A percentile compares a stretch with the other conserved stretches of the same genome.
Evolutionary conservation across 768 basidiomycete species (phyloP).

Genomic region (Mycena rosella): DNA sequence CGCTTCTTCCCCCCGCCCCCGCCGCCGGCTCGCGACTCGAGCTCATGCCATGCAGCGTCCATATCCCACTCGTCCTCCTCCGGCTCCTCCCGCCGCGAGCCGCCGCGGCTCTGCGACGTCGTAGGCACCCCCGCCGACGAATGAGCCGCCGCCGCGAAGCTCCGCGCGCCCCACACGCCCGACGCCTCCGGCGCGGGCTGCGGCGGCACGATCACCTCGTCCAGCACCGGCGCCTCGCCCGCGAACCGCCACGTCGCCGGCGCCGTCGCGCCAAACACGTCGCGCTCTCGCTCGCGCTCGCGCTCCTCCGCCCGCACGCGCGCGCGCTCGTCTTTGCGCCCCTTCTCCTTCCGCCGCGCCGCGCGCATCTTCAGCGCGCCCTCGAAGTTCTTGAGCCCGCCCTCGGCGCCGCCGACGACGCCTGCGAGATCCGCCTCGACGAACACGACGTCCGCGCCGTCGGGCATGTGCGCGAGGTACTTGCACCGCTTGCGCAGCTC

Average conservation of each 20-base stretch:
- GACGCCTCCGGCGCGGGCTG: slow-evolving; percentile 41
- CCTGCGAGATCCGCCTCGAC: slow-evolving; percentile 86
- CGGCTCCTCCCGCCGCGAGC: slow-evolving; percentile 47
- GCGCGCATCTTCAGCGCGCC: slow-evolving; percentile 82
- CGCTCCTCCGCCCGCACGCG: slow-evolving; percentile 81
- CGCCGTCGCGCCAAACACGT: slow-evolving; percentile 39
- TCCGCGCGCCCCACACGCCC: slow-evolving; percentile 84
- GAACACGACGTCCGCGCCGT: slow-evolving; percentile 94
- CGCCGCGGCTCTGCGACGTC: slow-evolving; percentile 40
- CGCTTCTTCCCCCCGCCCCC: slow-evolving; percentile 65
- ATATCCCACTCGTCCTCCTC: slow-evolving; percentile 81
- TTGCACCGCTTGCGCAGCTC: slow-evolving; percentile 96
- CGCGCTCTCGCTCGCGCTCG: slow-evolving; percentile 70
- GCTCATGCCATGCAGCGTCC: slow-evolving; percentile 84
- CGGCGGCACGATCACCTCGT: slow-evolving; percentile 43
- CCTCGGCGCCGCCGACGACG: slow-evolving; percentile 79
- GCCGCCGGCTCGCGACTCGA: slow-evolving; percentile 69
- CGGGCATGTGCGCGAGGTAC: slow-evolving; percentile 93
- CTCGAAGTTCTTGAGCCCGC: slow-evolving; percentile 87
- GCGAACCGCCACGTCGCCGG: slow-evolving; percentile 37
- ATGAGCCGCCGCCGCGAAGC: slow-evolving; percentile 85
- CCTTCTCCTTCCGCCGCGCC: slow-evolving; percentile 83
- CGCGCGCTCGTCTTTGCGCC: slow-evolving; percentile 88
- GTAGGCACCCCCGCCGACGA: slow-evolving; percentile 58
- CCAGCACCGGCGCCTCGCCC: slow-evolving; percentile 42